Conservation (phyloP, 306 rosid genomes). For the Abrus precatorius region DNA sequence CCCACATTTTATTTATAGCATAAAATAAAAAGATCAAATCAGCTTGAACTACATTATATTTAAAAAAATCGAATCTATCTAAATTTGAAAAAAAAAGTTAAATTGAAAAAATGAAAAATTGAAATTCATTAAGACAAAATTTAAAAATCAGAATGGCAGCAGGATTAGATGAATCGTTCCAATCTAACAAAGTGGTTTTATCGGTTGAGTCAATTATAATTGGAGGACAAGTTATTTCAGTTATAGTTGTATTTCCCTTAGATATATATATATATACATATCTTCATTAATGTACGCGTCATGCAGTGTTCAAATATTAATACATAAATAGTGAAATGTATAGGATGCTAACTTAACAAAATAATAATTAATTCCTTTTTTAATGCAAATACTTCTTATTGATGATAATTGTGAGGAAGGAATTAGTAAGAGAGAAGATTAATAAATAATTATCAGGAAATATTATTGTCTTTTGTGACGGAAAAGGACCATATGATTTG, state of each 20-base stretch:
- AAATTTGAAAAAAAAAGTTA: too few species aligned
- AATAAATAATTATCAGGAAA: conserved; percentile 30
- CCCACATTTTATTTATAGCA: too few species aligned
- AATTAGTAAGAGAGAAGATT: background rate
- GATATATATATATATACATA: too few species aligned
- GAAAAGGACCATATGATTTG: conserved; percentile 40
- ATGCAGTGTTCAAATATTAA: background rate
- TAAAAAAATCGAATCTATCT: too few species aligned
- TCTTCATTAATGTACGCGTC: background rate
- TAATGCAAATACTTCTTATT: background rate
- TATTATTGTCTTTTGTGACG: conserved; percentile 46
- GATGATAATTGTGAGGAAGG: conserved; percentile 19
- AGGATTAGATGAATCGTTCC: too few species aligned
- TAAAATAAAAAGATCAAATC: too few species aligned
- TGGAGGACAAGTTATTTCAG: background rate
- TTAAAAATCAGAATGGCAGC: too few species aligned
- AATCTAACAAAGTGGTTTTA: too few species aligned
- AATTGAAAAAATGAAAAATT: too few species aligned
- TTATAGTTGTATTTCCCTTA: background rate
- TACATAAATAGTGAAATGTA: background rate
- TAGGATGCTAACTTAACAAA: background rate
- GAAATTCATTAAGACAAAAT: too few species aligned
- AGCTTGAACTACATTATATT: too few species aligned
- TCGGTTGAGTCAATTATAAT: background rate
- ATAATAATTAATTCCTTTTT: background rate